Percentiles rank a stretch among this genome's conserved stretches.
These are phyloP conservation scores for Aeschynomene evenia DNA, from an alignment of 306 rosid species.

Conservation along the genomic window DNA sequence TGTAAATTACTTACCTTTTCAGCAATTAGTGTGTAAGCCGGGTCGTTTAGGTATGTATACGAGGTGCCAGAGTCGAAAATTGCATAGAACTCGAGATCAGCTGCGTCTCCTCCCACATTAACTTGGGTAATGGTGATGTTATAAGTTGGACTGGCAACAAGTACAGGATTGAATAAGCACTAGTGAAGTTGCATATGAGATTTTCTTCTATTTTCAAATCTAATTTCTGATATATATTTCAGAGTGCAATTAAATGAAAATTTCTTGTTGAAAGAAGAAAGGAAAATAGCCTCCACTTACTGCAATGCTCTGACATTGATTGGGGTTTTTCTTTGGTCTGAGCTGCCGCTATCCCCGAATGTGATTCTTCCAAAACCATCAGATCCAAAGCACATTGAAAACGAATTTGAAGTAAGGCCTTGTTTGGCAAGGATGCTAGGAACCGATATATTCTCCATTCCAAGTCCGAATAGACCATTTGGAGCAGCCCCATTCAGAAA, in stretches of 20 bases:
- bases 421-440: conserved; percentile 72
- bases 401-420: conserved; percentile 67
- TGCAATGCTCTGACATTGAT: conserved; percentile 38
- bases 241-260: conserved; percentile 10
- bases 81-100: conserved; percentile 53
- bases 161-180: conserved; percentile 17
- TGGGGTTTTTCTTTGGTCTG: conserved; percentile 69
- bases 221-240: background rate
- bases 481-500: conserved; percentile 74
- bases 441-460: conserved; percentile 61
- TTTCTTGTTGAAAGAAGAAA: conserved; percentile 15
- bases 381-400: conserved; percentile 83
- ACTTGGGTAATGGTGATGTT: conserved; percentile 63
- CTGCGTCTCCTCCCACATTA: conserved; percentile 41
- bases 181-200: background rate
- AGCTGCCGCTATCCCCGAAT: conserved; percentile 75
- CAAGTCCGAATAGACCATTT: conserved; percentile 90
- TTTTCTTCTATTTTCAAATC: background rate
- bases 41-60: conserved; percentile 73
- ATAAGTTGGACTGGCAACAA: conserved; percentile 66
- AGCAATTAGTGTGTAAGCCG: conserved; percentile 65
- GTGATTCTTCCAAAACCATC: conserved; percentile 67
- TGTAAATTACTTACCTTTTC: conserved; percentile 47
- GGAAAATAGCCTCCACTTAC: conserved; percentile 48
- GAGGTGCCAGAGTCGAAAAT: conserved; percentile 90